phyloP scores from a whole-genome alignment of 306 rosid genomes.

The Dalbergia cochinchinensis region DNA sequence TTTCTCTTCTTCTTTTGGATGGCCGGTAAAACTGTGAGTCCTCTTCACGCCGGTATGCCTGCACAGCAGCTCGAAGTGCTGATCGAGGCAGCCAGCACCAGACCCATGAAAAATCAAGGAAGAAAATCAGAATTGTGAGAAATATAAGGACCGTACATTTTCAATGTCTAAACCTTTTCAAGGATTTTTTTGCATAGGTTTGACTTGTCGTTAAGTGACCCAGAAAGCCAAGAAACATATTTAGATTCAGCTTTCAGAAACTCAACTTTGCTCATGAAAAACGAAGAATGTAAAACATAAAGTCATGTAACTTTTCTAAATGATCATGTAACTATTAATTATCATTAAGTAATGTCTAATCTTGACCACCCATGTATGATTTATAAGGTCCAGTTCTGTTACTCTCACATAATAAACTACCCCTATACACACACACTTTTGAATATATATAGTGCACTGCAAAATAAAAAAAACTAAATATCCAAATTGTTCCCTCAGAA shows the following conservation, averaged over 20 bases:
- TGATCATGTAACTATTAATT: too few relatives aligned
- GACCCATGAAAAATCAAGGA: constrained; percentile 21
- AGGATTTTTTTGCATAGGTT: neutral
- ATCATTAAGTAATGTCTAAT: too few relatives aligned
- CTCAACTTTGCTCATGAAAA: neutral
- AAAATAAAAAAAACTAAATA: neutral
- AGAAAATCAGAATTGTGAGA: constrained; percentile 34
- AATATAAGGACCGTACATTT: neutral
- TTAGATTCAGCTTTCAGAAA: neutral
- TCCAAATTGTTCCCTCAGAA: too few relatives aligned
- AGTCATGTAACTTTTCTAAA: too few relatives aligned
- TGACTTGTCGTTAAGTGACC: neutral
- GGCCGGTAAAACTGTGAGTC: constrained; percentile 79
- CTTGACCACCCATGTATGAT: too few relatives aligned
- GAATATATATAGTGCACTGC: neutral
- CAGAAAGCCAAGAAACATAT: neutral
- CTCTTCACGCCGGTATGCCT: constrained; percentile 91
- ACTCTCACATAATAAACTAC: too few relatives aligned
- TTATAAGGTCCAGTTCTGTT: too few relatives aligned
- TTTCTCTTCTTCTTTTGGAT: constrained; percentile 83
- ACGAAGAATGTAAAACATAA: neutral
- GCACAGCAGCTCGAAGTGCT: constrained; percentile 96
- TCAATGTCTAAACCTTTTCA: constrained; percentile 4
- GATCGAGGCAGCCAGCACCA: constrained; percentile 48
- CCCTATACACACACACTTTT: too few relatives aligned